Evolutionary conservation across 495 filamentous ascomycete genomes (phyloP).

Genomic region (Chaetomium fimeti): DNA sequence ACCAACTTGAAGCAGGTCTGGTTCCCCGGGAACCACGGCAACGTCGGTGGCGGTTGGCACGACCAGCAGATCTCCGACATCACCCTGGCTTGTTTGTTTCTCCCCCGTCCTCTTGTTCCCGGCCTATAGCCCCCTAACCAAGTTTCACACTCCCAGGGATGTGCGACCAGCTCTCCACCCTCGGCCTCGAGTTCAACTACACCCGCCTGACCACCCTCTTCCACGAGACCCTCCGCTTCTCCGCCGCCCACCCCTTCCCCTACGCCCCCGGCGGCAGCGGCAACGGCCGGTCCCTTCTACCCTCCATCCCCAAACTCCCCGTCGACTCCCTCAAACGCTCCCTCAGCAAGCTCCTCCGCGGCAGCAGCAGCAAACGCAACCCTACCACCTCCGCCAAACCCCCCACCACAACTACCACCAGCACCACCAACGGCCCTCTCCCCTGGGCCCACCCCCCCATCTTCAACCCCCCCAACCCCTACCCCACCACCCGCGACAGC

Average conservation of each 20-base stretch:
- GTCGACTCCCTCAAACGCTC: slow-evolving; percentile 13
- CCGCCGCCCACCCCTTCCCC: slow-evolving; percentile 38
- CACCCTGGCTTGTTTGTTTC: slow-evolving; percentile 33
- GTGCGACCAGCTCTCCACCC: slow-evolving; percentile 38
- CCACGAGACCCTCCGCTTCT: slow-evolving; percentile 30
- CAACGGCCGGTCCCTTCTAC: background rate
- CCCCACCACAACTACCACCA: background rate
- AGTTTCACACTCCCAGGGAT: slow-evolving; percentile 27
- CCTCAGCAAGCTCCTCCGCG: slow-evolving; percentile 12
- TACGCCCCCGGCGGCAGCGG: slow-evolving; percentile 21
- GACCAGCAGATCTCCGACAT: slow-evolving; percentile 40
- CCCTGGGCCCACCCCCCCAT: slow-evolving; percentile 24
- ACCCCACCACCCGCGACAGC: slow-evolving; percentile 8
- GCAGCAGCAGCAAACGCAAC: background rate
- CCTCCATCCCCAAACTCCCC: background rate
- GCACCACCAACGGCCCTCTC: slow-evolving; percentile 6
- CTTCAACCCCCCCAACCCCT: slow-evolving; percentile 11
- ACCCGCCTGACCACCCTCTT: slow-evolving; percentile 31
- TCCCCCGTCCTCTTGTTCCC: background rate
- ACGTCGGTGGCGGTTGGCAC: slow-evolving; percentile 56
- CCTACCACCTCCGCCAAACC: background rate
- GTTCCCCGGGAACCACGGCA: slow-evolving; percentile 67
- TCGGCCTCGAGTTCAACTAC: slow-evolving; percentile 39
- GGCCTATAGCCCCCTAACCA: background rate
- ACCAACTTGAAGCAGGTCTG: slow-evolving; percentile 62